Percentiles rank a stretch among this genome's conserved stretches.
Conservation (phyloP, 192 early-diverging fungal species). For the Entrophospora sp. region DNA sequence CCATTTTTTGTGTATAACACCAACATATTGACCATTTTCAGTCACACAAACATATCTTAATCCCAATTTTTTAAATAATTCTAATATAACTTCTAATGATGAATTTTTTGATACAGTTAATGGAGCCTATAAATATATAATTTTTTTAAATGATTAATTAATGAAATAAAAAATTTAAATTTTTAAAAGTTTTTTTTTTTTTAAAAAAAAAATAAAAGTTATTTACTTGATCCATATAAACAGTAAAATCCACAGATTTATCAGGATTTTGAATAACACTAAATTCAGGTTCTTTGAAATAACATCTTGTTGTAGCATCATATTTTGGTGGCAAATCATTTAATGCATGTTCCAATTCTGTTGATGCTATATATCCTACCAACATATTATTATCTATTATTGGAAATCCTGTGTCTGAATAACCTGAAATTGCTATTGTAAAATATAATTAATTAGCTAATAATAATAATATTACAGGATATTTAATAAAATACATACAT, state of each 20-base stretch:
- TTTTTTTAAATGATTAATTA: no score
- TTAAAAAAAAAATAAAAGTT: neutral
- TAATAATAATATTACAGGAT: neutral
- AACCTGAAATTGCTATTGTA: slow-evolving; percentile 29
- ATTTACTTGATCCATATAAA: slow-evolving; percentile 42
- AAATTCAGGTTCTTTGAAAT: slow-evolving; percentile 27
- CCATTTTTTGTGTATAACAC: slow-evolving; percentile 80
- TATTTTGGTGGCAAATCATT: slow-evolving; percentile 30
- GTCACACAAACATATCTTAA: slow-evolving; percentile 73
- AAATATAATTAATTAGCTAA: neutral
- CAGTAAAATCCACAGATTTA: slow-evolving; percentile 34
- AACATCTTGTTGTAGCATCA: slow-evolving; percentile 33
- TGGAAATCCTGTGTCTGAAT: slow-evolving; percentile 59
- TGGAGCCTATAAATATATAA: slow-evolving; percentile 70
- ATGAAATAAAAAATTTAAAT: neutral
- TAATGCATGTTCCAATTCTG: slow-evolving; percentile 50
- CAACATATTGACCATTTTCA: slow-evolving; percentile 63
- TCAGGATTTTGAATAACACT: slow-evolving; percentile 15
- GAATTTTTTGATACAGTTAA: slow-evolving; percentile 61
- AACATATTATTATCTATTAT: slow-evolving; percentile 58
- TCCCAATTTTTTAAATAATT: slow-evolving; percentile 78
- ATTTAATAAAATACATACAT: slow-evolving; percentile 14
- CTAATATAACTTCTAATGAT: slow-evolving; percentile 78
- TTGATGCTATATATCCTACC: slow-evolving; percentile 65
- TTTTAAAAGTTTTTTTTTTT: no score